These are phyloP conservation scores for Trichoderma sp. DNA, from an alignment of 2,329 filamentous ascomycete species.

Conservation along the genomic window DNA sequence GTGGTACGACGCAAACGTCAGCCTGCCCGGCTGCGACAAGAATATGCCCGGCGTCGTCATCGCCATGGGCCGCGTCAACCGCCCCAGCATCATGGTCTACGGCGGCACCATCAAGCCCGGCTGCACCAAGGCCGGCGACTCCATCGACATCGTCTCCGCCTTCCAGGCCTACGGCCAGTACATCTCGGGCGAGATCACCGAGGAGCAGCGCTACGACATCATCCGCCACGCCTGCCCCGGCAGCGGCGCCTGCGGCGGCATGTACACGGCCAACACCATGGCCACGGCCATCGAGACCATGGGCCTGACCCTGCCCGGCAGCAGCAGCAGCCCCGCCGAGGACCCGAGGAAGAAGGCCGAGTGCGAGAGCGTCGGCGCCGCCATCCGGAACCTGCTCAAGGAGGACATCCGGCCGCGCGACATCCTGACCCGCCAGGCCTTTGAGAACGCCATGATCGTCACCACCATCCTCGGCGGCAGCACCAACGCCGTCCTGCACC, in stretches of 20 bases:
- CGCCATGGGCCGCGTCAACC: constrained; percentile 92
- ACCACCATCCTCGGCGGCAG: constrained; percentile 82
- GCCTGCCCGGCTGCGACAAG: constrained; percentile 97
- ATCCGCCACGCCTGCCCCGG: constrained; percentile 80
- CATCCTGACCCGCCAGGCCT: constrained; percentile 77
- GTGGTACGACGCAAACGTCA: constrained; percentile 98
- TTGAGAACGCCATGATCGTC: constrained; percentile 83
- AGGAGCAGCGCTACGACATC: constrained; percentile 91
- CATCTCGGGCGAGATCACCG: constrained; percentile 85
- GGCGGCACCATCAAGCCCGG: constrained; percentile 92
- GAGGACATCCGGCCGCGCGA: constrained; percentile 78
- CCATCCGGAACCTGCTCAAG: constrained; percentile 72
- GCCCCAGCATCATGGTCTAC: constrained; percentile 96
- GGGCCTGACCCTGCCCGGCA: constrained; percentile 83
- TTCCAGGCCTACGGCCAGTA: constrained; percentile 98
- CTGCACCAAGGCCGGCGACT: constrained; percentile 73
- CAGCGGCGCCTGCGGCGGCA: constrained; percentile 73
- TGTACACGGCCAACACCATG: constrained; percentile 97
- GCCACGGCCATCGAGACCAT: constrained; percentile 88
- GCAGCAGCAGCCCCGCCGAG: constrained; percentile 77
- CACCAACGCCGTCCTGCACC: constrained; percentile 82
- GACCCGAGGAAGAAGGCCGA: constrained; percentile 71
- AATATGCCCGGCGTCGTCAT: constrained; percentile 96
- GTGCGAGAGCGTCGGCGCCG: constrained; percentile 70
- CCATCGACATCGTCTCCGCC: constrained; percentile 92